Base-by-base conservation (phyloP, 108 stramenopile genomes). In the Aurantiochytrium sp. region DNA sequence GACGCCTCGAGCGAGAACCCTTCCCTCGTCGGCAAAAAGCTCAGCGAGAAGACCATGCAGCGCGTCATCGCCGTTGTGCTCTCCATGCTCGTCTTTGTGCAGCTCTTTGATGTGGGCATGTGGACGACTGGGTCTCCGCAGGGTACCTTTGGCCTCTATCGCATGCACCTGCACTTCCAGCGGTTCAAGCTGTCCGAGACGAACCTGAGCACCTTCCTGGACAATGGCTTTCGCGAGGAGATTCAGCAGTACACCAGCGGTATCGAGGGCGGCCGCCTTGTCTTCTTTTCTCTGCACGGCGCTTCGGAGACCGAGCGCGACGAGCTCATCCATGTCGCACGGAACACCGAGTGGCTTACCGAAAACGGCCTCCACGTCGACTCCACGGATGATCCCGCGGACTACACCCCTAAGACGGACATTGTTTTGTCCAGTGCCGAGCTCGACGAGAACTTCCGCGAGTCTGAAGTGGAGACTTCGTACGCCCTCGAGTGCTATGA, bases 11-110 rank as follows among this genome's bases (percentile, higher is more conserved):
- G 37, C 30, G 90, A 89, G 68, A 86, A 86, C 10, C 86, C 54
- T 5, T 91, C 90, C 59, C 91, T 93, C 87, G 93, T 95, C 73
- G 95, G 95, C 21, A 92, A 91, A 4, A 93, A 91, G 55, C 89
- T 95, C 48, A 93, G 93, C 55, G 95, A 95, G 48, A 92, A 93
- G 48, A 95, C 94, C 53, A 95, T 91, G 30, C 90, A 94, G 10
- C 89, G 94, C 42, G 94, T 95, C 17, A 93, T 95, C 68, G 85
- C 94, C 30, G 89, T 88, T 22, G 93, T 94, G 10, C 89, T 94
- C 41, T 50, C 92, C 69, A 93, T 94, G 93, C 89, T 94, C 55
- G 88, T 91, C 65, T 53, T 93, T 31, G 92, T 94, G 21, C 93
- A 93, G 42, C 86, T 93, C 59, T 69, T 93, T 68, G 91, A 91